These are phyloP conservation scores for Suillus plorans DNA, from an alignment of 768 basidiomycete species.

Conservation along the genomic window DNA sequence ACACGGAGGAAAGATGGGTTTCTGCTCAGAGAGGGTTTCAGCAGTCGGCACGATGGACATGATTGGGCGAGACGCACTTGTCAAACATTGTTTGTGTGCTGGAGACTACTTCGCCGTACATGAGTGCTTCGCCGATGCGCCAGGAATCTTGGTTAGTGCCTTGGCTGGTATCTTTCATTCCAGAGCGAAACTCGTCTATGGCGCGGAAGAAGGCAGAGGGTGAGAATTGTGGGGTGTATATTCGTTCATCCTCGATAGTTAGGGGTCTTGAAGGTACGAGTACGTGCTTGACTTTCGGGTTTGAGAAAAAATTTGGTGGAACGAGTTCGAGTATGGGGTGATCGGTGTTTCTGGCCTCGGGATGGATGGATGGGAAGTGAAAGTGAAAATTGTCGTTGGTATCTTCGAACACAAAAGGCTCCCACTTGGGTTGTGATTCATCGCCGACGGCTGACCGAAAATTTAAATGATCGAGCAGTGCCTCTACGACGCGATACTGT, in stretches of 20 bases:
- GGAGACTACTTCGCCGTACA: slow-evolving; percentile 89
- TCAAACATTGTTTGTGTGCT: slow-evolving; percentile 96
- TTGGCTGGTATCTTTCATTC: slow-evolving; percentile 21
- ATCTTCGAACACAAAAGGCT: slow-evolving; percentile 48
- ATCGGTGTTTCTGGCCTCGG: slow-evolving; percentile 13
- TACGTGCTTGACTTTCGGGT: slow-evolving; percentile 50
- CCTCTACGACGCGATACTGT: slow-evolving; percentile 14
- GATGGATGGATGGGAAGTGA: slow-evolving; percentile 36
- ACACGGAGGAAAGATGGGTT: slow-evolving; percentile 70
- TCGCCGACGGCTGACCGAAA: slow-evolving; percentile 49
- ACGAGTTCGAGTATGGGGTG: slow-evolving; percentile 20
- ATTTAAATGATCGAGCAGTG: slow-evolving; percentile 19
- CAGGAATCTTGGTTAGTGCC: slow-evolving; percentile 34
- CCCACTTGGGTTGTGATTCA: slow-evolving; percentile 33
- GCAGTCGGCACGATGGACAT: background rate
- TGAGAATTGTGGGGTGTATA: slow-evolving; percentile 71
- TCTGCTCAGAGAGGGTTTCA: slow-evolving; percentile 38
- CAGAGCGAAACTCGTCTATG: slow-evolving; percentile 37
- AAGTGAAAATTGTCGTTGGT: slow-evolving; percentile 71
- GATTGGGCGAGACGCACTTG: slow-evolving; percentile 52
- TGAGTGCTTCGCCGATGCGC: slow-evolving; percentile 72
- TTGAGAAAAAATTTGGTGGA: slow-evolving; percentile 27
- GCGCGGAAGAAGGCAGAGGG: slow-evolving; percentile 56
- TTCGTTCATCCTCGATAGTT: slow-evolving; percentile 34
- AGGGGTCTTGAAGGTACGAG: slow-evolving; percentile 55